A percentile compares a stretch with the other conserved stretches of the same genome.
phyloP scores from a whole-genome alignment of 345 rosid species.

The Moricandia moricandioides region DNA sequence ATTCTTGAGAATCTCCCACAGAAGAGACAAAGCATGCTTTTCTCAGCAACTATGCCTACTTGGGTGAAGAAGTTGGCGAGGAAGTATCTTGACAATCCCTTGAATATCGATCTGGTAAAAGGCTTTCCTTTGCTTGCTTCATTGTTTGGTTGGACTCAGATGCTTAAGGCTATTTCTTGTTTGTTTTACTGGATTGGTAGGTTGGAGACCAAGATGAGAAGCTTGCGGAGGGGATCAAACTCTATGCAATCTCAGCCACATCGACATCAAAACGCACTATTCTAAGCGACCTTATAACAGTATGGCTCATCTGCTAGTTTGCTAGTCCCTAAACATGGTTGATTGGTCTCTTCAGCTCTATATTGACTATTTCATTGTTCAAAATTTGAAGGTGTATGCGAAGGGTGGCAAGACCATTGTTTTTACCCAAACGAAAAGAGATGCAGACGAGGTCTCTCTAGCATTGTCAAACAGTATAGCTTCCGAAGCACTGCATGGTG shows the following conservation, averaged over 20 bases:
- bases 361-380: not conserved
- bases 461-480: constrained; percentile 78
- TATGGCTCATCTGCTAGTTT: constrained; percentile 32
- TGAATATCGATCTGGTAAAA: constrained; percentile 85
- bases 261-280: constrained; percentile 76
- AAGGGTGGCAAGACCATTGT: constrained; percentile 97
- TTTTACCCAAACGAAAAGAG: constrained; percentile 93
- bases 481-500: constrained; percentile 96
- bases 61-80: constrained; percentile 96
- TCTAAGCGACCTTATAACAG: constrained; percentile 89
- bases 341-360: not conserved
- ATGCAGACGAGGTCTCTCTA: constrained; percentile 92
- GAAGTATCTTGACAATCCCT: constrained; percentile 82
- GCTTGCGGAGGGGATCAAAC: constrained; percentile 92
- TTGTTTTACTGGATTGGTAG: constrained; percentile 41
- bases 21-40: constrained; percentile 93
- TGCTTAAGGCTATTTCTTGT: constrained; percentile 5
- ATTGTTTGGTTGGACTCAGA: not conserved
- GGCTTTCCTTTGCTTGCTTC: not conserved
- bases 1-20: constrained; percentile 84
- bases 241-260: constrained; percentile 76
- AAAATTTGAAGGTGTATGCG: constrained; percentile 69
- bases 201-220: constrained; percentile 94
- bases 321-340: not conserved
- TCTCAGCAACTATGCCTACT: constrained; percentile 99